phyloP scores from a whole-genome alignment of 2,329 filamentous ascomycete species.

The Trichoderma koningii region DNA sequence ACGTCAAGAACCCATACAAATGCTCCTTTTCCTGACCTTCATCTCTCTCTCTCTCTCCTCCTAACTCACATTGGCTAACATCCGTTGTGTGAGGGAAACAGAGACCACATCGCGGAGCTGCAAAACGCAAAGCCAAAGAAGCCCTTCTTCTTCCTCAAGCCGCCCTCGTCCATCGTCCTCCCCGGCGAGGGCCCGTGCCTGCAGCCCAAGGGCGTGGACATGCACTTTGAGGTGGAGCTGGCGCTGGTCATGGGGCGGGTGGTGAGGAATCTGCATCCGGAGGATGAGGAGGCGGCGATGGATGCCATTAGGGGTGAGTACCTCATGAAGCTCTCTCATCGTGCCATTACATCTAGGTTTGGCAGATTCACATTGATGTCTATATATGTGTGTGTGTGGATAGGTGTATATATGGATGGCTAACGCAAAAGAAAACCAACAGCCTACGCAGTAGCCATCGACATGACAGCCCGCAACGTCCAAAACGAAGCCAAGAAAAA shows the following conservation, averaged over 20 bases:
- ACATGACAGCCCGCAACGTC: conserved; percentile 95
- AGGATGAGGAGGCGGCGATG: conserved; percentile 74
- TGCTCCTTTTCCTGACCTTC: too few relatives aligned
- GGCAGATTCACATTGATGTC: too few relatives aligned
- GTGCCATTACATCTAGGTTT: not conserved
- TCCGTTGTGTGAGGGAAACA: conserved; percentile 39
- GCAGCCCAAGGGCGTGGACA: conserved; percentile 75
- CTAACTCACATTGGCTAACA: too few relatives aligned
- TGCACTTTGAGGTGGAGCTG: conserved; percentile 96
- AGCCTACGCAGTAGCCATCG: conserved; percentile 89
- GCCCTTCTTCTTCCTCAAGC: conserved; percentile 99
- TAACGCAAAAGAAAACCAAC: not conserved
- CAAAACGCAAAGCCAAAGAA: conserved; percentile 86
- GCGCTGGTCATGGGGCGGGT: conserved; percentile 84
- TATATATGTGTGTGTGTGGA: not conserved
- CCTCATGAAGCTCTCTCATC: not conserved
- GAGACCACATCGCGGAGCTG: conserved; percentile 91
- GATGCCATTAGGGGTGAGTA: conserved; percentile 75
- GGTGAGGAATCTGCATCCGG: conserved; percentile 71
- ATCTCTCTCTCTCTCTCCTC: too few relatives aligned
- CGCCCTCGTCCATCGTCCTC: conserved; percentile 79
- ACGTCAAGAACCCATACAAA: conserved; percentile 41
- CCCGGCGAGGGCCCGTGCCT: conserved; percentile 78
- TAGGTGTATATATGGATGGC: not conserved
- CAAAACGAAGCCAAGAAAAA: conserved; percentile 96